Evolutionary conservation across 352 stramenopile genomes (phyloP).

Genomic region (Pythium brachiatum): DNA sequence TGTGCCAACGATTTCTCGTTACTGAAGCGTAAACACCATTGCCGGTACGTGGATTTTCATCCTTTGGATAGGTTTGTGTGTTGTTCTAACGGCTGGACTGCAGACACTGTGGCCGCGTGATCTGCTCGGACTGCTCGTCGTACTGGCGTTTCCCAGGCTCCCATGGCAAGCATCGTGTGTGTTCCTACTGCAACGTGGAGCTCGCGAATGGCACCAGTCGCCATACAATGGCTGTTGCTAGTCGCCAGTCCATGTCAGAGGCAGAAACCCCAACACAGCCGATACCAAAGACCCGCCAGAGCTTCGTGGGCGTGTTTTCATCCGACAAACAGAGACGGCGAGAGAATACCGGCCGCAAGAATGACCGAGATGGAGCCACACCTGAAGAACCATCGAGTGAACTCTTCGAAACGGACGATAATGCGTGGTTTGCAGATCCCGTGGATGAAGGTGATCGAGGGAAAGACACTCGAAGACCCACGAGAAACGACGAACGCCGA

Average conservation of each 20-base stretch:
- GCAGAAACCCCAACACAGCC: background rate
- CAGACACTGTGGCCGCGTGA: slow-evolving; percentile 61
- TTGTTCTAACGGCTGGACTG: background rate
- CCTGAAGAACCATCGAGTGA: slow-evolving; percentile 5
- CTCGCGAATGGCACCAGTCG: slow-evolving; percentile 22
- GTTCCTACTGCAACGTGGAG: slow-evolving; percentile 35
- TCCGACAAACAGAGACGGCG: slow-evolving; percentile 3
- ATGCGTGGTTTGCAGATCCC: slow-evolving; percentile 65
- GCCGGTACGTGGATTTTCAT: slow-evolving; percentile 34
- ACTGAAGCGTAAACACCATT: slow-evolving; percentile 74
- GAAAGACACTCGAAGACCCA: background rate
- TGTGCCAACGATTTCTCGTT: slow-evolving; percentile 64
- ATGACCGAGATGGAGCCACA: background rate
- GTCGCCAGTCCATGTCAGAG: slow-evolving; percentile 8
- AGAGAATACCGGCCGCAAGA: slow-evolving; percentile 6
- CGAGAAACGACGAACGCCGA: background rate
- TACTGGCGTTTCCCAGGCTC: slow-evolving; percentile 65
- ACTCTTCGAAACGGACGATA: slow-evolving; percentile 52
- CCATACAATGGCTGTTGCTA: background rate
- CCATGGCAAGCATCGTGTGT: slow-evolving; percentile 66
- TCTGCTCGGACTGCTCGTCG: slow-evolving; percentile 73
- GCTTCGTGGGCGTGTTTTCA: slow-evolving; percentile 17
- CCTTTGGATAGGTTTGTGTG: no score
- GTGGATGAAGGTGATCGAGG: slow-evolving; percentile 11
- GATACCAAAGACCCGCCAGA: slow-evolving; percentile 8